Evolutionary conservation across 345 rosid genomes (phyloP).

Genomic region (Dipteronia dyeriana): DNA sequence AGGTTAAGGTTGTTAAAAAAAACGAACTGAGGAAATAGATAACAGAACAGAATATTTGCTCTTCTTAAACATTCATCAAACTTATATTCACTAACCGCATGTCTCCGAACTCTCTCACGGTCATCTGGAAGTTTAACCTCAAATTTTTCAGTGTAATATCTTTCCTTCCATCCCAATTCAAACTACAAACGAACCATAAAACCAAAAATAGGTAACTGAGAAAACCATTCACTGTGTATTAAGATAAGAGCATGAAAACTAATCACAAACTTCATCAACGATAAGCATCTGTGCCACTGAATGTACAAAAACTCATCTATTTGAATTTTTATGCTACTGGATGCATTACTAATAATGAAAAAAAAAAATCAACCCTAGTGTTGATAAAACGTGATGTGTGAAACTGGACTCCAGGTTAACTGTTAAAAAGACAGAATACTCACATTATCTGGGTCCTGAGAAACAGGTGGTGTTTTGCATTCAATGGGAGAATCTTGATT

Average conservation of each 20-base stretch:
- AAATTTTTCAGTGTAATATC: conserved; percentile 28
- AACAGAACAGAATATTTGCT: background rate
- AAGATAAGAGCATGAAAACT: background rate
- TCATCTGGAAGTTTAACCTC: conserved; percentile 24
- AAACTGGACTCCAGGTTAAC: background rate
- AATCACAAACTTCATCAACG: background rate
- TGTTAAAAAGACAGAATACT: background rate
- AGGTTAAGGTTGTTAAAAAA: background rate
- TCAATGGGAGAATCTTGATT: background rate
- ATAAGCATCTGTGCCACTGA: background rate
- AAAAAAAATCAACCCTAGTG: background rate
- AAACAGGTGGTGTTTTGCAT: background rate
- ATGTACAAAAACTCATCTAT: background rate
- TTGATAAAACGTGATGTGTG: background rate
- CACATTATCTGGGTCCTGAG: conserved; percentile 1
- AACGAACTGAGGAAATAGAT: background rate
- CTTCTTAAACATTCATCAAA: background rate
- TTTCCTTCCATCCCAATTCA: conserved; percentile 24
- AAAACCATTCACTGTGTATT: background rate
- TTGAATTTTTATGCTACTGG: background rate
- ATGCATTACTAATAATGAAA: background rate
- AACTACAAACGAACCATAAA: conserved; percentile 8
- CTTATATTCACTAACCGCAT: conserved; percentile 21
- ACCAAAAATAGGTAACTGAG: background rate
- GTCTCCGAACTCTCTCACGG: conserved; percentile 13